Conservation (phyloP, 78 protist genomes). For the Emiliania huxleyi region DNA sequence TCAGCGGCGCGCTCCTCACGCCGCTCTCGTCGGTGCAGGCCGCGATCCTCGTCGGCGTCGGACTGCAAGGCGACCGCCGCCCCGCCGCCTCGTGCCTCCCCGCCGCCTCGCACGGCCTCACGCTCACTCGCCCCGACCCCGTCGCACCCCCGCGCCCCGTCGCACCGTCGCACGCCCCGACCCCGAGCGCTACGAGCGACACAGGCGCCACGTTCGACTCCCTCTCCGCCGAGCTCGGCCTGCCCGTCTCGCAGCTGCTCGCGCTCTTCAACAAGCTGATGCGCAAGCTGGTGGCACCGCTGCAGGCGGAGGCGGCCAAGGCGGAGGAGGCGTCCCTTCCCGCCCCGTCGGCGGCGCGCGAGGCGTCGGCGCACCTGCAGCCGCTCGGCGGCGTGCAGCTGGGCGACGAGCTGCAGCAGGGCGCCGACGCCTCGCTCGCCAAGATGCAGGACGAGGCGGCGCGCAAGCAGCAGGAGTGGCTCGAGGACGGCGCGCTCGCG, state of each 20-base stretch:
- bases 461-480: not conserved
- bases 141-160: too few relatives aligned
- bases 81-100: too few relatives aligned
- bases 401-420: not conserved
- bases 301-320: not conserved
- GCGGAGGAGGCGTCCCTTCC: not conserved
- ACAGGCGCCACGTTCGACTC: slow-evolving; percentile 58
- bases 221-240: slow-evolving; percentile 26
- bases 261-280: slow-evolving; percentile 60
- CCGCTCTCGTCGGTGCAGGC: slow-evolving; percentile 43
- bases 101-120: too few relatives aligned
- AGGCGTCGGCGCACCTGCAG: not conserved
- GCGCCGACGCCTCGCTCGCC: not conserved
- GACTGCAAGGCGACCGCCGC: too few relatives aligned
- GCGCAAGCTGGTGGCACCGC: not conserved
- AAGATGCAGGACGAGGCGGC: not conserved
- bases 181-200: too few relatives aligned
- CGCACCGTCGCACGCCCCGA: too few relatives aligned
- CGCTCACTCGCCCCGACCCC: too few relatives aligned
- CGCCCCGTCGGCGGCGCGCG: too few relatives aligned
- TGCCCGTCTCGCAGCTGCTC: slow-evolving; percentile 41
- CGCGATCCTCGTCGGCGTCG: slow-evolving; percentile 83
- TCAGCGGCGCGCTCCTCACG: slow-evolving; percentile 42
- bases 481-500: not conserved
- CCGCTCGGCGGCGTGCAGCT: not conserved